These are phyloP conservation scores for Ensete ventricosum DNA, from an alignment of 176 grass and related monocot genomes.

Conservation along the genomic window DNA sequence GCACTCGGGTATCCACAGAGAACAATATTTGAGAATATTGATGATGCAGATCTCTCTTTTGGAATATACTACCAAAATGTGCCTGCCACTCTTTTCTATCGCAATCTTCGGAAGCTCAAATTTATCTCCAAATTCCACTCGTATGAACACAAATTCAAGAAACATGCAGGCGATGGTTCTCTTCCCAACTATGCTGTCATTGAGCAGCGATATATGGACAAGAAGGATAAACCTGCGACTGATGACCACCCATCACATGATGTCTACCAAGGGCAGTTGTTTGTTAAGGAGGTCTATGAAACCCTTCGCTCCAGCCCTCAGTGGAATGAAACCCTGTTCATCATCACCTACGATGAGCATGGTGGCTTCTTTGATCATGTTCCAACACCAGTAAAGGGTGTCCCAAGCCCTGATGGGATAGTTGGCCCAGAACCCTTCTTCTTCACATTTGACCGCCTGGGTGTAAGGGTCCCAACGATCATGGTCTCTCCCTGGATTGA, in stretches of 20 bases:
- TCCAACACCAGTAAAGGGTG: constrained; percentile 48
- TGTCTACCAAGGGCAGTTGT: constrained; percentile 80
- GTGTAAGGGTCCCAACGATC: constrained; percentile 70
- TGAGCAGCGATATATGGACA: constrained; percentile 87
- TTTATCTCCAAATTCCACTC: constrained; percentile 68
- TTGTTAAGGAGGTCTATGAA: constrained; percentile 87
- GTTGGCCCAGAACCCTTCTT: constrained; percentile 63
- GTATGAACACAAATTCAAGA: constrained; percentile 32
- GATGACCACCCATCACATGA: constrained; percentile 96
- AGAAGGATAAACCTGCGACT: constrained; percentile 44
- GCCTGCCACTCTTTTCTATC: constrained; percentile 70
- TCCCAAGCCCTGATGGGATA: constrained; percentile 72
- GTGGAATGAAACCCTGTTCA: constrained; percentile 77
- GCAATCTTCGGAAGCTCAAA: constrained; percentile 90
- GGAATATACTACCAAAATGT: constrained; percentile 88
- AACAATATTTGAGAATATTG: constrained; percentile 81
- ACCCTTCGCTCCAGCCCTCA: constrained; percentile 58
- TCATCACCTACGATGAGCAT: constrained; percentile 93
- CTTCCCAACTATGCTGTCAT: constrained; percentile 80
- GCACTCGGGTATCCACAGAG: constrained; percentile 55
- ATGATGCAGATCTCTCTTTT: constrained; percentile 62
- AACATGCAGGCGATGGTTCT: constrained; percentile 34
- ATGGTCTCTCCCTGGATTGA: constrained; percentile 80
- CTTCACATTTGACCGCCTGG: constrained; percentile 72
- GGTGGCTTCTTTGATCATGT: constrained; percentile 93